phyloP scores from a whole-genome alignment of 2,329 filamentous ascomycete genomes.

The Podosphaera xanthii region DNA sequence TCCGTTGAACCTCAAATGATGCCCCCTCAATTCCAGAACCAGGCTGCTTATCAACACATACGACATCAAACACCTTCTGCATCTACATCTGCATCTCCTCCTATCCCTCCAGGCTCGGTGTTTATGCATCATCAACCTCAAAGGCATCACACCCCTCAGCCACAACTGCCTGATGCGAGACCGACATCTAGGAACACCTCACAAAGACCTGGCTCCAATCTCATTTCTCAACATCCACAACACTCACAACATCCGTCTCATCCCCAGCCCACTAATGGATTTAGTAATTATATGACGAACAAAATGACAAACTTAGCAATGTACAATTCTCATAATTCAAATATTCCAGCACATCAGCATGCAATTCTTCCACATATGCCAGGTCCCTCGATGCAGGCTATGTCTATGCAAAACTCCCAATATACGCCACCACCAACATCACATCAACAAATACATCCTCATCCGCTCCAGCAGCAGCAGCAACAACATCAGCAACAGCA shows the following conservation, averaged over 20 bases:
- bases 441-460: neutral
- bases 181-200: conserved; percentile 63
- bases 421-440: conserved; percentile 18
- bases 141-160: conserved; percentile 64
- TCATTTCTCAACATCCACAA: conserved; percentile 34
- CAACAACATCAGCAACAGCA: conserved; percentile 21
- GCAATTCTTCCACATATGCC: conserved; percentile 13
- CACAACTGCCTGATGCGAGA: conserved; percentile 42
- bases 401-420: conserved; percentile 18
- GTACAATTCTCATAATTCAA: conserved; percentile 41
- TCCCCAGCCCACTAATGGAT: conserved; percentile 44
- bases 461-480: conserved; percentile 14
- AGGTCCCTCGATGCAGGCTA: conserved; percentile 13
- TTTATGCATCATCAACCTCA: conserved; percentile 20
- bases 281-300: conserved; percentile 57
- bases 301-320: conserved; percentile 71
- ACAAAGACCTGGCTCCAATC: conserved; percentile 50
- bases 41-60: conserved; percentile 54
- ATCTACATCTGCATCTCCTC: conserved; percentile 35
- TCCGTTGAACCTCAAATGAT: conserved; percentile 34
- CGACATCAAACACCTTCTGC: conserved; percentile 64
- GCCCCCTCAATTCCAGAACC: conserved; percentile 46
- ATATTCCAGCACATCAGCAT: conserved; percentile 16
- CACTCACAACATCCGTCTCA: too few species aligned
- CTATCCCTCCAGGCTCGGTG: conserved; percentile 35